phyloP scores from a whole-genome alignment of 768 basidiomycete species.

The Suillus cothurnatus region DNA sequence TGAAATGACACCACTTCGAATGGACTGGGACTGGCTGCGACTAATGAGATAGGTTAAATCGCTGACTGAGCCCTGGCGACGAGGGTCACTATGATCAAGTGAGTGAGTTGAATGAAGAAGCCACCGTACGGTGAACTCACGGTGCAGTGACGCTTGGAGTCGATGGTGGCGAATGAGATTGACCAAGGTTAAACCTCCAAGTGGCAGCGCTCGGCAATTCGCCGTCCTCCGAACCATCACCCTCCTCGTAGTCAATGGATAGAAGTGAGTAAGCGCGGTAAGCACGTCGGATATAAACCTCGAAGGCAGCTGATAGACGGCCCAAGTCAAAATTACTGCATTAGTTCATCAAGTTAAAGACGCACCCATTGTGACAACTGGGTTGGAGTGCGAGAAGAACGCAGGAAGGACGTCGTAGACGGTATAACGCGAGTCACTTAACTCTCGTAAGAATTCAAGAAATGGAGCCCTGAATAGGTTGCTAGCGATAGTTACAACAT shows the following conservation, averaged over 20 bases:
- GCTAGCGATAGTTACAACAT: constrained; percentile 9
- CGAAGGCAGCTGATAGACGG: constrained; percentile 72
- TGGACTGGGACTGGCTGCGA: constrained; percentile 83
- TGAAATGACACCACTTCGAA: constrained; percentile 88
- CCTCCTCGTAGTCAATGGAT: constrained; percentile 94
- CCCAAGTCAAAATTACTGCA: neutral
- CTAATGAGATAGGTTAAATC: constrained; percentile 93
- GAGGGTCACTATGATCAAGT: constrained; percentile 52
- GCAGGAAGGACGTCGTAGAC: constrained; percentile 96
- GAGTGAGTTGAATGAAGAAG: constrained; percentile 12
- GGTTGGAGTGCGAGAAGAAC: constrained; percentile 89
- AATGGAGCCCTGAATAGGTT: constrained; percentile 66
- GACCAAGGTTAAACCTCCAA: constrained; percentile 77
- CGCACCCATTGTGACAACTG: constrained; percentile 81
- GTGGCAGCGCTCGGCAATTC: constrained; percentile 80
- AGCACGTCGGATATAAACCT: constrained; percentile 94
- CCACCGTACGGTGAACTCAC: neutral
- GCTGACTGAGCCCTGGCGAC: constrained; percentile 90
- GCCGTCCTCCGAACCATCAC: constrained; percentile 80
- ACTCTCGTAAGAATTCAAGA: constrained; percentile 83
- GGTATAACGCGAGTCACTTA: constrained; percentile 94
- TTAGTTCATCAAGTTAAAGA: constrained; percentile 10
- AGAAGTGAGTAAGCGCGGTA: constrained; percentile 93
- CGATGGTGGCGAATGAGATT: no score
- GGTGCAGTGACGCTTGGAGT: no score